Evolutionary conservation across 2,329 filamentous ascomycete species (phyloP).

Genomic region (Ophiocordyceps unilateralis): DNA sequence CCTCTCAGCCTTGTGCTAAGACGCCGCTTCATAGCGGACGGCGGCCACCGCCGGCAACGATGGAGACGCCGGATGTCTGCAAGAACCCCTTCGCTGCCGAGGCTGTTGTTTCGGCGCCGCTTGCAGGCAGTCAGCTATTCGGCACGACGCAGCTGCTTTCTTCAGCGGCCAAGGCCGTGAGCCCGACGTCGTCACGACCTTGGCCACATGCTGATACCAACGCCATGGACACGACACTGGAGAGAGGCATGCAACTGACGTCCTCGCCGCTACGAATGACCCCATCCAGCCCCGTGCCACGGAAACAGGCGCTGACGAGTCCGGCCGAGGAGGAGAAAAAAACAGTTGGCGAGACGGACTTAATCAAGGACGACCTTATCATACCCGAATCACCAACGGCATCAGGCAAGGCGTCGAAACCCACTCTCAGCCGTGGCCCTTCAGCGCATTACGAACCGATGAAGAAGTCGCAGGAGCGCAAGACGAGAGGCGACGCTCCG

Average conservation of each 20-base stretch:
- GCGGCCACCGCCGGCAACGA: slow-evolving; percentile 28
- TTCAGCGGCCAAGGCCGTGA: slow-evolving; percentile 28
- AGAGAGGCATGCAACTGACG: background rate
- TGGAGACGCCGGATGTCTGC: slow-evolving; percentile 23
- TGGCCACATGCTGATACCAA: slow-evolving; percentile 31
- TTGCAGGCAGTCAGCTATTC: slow-evolving; percentile 33
- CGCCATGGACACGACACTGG: background rate
- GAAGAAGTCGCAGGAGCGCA: slow-evolving; percentile 27
- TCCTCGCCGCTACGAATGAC: background rate
- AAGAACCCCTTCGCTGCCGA: slow-evolving; percentile 29
- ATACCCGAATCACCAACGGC: slow-evolving; percentile 20
- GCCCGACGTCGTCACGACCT: slow-evolving; percentile 40
- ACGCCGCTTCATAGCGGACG: slow-evolving; percentile 10
- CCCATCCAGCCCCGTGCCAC: too few relatives aligned
- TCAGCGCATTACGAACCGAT: slow-evolving; percentile 26
- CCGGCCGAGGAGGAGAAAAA: too few relatives aligned
- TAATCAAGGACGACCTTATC: slow-evolving; percentile 12
- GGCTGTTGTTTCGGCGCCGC: slow-evolving; percentile 15
- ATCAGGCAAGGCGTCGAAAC: slow-evolving; percentile 7
- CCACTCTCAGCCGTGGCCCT: slow-evolving; percentile 12
- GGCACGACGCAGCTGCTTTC: slow-evolving; percentile 35
- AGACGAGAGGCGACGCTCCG: slow-evolving; percentile 9
- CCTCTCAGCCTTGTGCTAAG: background rate
- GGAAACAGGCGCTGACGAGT: too few relatives aligned
- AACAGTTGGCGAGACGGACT: too few relatives aligned